phyloP scores from a whole-genome alignment of 169 alveolate genomes.

The Cryptosporidium meleagridis region DNA sequence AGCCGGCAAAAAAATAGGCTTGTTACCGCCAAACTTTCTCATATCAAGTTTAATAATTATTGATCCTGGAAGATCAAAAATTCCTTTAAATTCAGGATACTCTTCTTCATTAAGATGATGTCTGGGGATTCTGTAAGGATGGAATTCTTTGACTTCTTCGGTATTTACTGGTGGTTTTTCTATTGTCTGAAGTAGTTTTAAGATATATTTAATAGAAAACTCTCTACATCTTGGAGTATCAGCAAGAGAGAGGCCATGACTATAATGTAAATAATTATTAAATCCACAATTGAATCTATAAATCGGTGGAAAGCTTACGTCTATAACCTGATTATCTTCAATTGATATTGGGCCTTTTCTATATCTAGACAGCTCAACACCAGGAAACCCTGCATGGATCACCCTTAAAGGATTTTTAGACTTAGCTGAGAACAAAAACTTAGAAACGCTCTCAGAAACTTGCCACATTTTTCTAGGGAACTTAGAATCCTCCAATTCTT shows the following conservation, averaged over 20 bases:
- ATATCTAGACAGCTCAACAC: conserved; percentile 59
- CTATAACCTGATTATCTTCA: conserved; percentile 18
- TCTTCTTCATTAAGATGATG: conserved; percentile 30
- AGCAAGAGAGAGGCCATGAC: conserved; percentile 17
- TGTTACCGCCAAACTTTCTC: background rate
- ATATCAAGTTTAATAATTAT: conserved; percentile 24
- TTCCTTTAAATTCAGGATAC: conserved; percentile 29
- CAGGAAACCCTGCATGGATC: conserved; percentile 72
- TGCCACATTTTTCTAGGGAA: conserved; percentile 73
- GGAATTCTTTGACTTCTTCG: conserved; percentile 38
- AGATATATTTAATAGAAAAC: conserved; percentile 15
- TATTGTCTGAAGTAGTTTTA: conserved; percentile 24
- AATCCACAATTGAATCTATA: conserved; percentile 67
- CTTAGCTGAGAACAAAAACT: conserved; percentile 23
- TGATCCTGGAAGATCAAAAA: conserved; percentile 68
- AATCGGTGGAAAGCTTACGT: conserved; percentile 46
- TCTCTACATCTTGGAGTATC: conserved; percentile 58
- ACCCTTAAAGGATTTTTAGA: conserved; percentile 49
- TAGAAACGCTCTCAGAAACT: conserved; percentile 20
- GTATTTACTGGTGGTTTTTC: conserved; percentile 20
- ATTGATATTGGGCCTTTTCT: conserved; percentile 61
- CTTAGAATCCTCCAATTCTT: conserved; percentile 19
- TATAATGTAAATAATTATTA: conserved; percentile 5
- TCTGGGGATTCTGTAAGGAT: conserved; percentile 67
- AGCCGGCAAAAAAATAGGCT: conserved; percentile 62